phyloP scores from a whole-genome alignment of 2,329 filamentous ascomycete species.

The Hypoxylon sp. region DNA sequence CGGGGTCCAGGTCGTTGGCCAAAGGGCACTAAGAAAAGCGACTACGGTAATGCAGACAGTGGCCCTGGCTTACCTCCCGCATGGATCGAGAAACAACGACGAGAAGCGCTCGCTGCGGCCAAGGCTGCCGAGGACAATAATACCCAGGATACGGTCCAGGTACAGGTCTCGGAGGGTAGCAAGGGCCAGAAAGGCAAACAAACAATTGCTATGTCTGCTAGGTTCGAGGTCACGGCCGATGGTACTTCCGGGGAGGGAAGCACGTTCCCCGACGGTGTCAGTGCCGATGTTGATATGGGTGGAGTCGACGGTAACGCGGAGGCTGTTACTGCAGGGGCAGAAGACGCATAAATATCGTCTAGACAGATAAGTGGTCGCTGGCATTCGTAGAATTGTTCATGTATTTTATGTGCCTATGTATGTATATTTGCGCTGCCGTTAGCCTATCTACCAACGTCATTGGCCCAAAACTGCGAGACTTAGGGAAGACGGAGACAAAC shows the following conservation, averaged over 20 bases:
- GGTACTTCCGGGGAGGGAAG: background rate
- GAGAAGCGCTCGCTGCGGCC: conserved; percentile 13
- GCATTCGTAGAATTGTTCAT: conserved; percentile 13
- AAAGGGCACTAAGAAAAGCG: conserved; percentile 77
- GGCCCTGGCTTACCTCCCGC: conserved; percentile 74
- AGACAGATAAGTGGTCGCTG: background rate
- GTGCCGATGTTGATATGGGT: conserved; percentile 39
- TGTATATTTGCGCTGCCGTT: conserved; percentile 7
- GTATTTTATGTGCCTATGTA: background rate
- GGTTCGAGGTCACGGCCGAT: conserved; percentile 39
- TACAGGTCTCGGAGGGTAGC: conserved; percentile 56
- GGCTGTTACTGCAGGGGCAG: conserved; percentile 24
- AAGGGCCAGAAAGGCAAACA: conserved; percentile 52
- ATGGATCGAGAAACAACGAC: conserved; percentile 60
- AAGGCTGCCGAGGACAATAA: conserved; percentile 49
- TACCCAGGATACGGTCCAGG: conserved; percentile 54
- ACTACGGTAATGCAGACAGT: conserved; percentile 76
- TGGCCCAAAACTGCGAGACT: background rate
- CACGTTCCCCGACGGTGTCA: conserved; percentile 2
- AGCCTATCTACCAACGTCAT: background rate
- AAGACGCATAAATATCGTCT: conserved; percentile 23
- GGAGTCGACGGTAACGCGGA: conserved; percentile 24
- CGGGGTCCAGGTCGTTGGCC: conserved; percentile 76
- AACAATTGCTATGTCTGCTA: conserved; percentile 40
- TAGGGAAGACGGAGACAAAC: conserved; percentile 1